Conservation (phyloP, 345 rosid species). For the Euphorbia lathyris region DNA sequence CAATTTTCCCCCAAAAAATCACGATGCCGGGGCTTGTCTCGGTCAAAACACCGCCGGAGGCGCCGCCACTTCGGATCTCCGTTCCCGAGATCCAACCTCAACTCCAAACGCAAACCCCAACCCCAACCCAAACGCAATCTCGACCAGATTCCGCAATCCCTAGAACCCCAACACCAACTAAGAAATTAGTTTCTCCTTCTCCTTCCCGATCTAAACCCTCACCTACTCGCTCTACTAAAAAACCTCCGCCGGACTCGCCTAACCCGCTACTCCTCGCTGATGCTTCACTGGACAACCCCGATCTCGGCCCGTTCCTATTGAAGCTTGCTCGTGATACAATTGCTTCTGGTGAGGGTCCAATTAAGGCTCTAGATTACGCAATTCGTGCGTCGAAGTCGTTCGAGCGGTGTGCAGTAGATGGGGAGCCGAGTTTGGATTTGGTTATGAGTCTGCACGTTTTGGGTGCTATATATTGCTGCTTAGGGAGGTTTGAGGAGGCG, state of each 20-base stretch:
- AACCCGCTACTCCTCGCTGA: slow-evolving; percentile 35
- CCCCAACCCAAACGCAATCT: slow-evolving; percentile 22
- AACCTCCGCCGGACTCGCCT: slow-evolving; percentile 70
- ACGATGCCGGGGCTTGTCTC: slow-evolving; percentile 92
- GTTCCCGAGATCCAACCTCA: slow-evolving; percentile 56
- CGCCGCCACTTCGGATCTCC: slow-evolving; percentile 61
- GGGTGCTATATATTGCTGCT: slow-evolving; percentile 90
- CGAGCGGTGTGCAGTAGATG: slow-evolving; percentile 70
- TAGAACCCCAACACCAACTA: slow-evolving; percentile 33
- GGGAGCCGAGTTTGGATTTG: slow-evolving; percentile 82
- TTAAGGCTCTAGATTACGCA: slow-evolving; percentile 85
- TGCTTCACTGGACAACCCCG: slow-evolving; percentile 90
- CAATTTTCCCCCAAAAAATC: background rate
- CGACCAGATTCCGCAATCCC: slow-evolving; percentile 39
- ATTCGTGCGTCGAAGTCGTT: slow-evolving; percentile 86
- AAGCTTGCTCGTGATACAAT: slow-evolving; percentile 93
- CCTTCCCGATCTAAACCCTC: slow-evolving; percentile 83
- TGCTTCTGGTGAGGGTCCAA: slow-evolving; percentile 93
- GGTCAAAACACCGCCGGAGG: slow-evolving; percentile 73
- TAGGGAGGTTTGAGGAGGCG: slow-evolving; percentile 93
- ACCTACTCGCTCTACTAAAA: slow-evolving; percentile 59
- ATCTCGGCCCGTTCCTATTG: slow-evolving; percentile 95
- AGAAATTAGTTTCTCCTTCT: slow-evolving; percentile 65
- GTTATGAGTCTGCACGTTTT: slow-evolving; percentile 96
- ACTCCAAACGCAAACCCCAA: slow-evolving; percentile 35